These are phyloP conservation scores for Picochlorum sp. DNA, from an alignment of 139 green algal species.

Conservation along the genomic window DNA sequence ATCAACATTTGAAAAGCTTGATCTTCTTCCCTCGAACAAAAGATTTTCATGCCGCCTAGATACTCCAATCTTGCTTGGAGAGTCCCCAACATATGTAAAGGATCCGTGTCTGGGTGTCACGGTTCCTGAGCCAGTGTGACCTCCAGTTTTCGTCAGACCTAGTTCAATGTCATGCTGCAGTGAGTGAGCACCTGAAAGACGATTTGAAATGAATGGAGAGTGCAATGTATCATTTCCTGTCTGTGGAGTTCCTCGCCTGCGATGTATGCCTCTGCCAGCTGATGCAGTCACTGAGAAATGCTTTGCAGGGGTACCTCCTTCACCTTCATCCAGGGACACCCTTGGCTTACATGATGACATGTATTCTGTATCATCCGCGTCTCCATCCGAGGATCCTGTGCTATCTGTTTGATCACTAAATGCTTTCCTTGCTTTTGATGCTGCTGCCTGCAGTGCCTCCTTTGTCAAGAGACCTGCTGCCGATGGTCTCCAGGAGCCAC, in stretches of 20 bases:
- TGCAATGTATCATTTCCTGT: too few relatives aligned
- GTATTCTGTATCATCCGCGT: background rate
- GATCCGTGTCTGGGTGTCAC: background rate
- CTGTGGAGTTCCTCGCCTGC: too few relatives aligned
- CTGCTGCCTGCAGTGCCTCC: constrained; percentile 5
- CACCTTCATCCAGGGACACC: too few relatives aligned
- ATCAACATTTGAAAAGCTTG: constrained; percentile 1
- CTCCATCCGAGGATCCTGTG: background rate
- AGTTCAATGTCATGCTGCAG: too few relatives aligned
- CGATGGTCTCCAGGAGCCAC: background rate
- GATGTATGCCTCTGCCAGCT: too few relatives aligned
- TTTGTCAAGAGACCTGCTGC: constrained; percentile 10
- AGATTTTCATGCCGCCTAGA: background rate
- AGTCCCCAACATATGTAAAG: background rate
- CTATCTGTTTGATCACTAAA: constrained; percentile 2
- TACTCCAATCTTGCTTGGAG: background rate
- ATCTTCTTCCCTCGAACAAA: background rate
- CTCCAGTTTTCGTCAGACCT: too few relatives aligned
- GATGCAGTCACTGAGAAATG: too few relatives aligned
- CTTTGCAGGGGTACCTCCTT: too few relatives aligned
- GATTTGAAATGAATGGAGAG: too few relatives aligned
- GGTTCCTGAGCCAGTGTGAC: background rate
- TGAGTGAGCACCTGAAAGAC: too few relatives aligned
- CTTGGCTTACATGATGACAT: background rate
- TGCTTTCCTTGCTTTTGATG: constrained; percentile 3